These are phyloP conservation scores for Blastocystis sp. DNA, from an alignment of 352 stramenopile species.

Conservation along the genomic window DNA sequence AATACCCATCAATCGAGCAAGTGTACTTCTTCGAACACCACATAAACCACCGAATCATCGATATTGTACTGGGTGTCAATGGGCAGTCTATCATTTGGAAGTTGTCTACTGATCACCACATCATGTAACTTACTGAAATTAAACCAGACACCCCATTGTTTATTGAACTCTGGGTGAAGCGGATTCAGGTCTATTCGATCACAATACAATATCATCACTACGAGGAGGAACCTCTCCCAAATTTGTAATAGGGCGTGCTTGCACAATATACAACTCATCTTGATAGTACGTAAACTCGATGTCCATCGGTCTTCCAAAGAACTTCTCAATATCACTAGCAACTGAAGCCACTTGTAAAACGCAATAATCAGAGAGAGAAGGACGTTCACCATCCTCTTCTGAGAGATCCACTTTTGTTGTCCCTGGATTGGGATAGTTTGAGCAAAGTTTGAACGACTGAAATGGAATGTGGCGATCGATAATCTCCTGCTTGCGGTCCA, in stretches of 20 bases:
- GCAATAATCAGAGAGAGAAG: background rate
- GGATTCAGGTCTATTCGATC: background rate
- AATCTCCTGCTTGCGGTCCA: background rate
- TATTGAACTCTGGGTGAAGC: background rate
- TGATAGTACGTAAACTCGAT: conserved; percentile 28
- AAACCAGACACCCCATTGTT: background rate
- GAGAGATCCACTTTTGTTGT: background rate
- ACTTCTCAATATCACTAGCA: background rate
- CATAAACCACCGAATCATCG: background rate
- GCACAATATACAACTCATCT: background rate
- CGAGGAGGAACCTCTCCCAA: background rate
- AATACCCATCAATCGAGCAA: background rate
- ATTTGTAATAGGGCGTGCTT: conserved; percentile 8
- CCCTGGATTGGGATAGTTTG: background rate
- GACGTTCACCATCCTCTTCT: background rate
- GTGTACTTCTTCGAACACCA: background rate
- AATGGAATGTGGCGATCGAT: background rate
- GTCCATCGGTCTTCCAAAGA: conserved; percentile 27
- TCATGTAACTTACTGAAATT: background rate
- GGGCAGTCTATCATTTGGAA: background rate
- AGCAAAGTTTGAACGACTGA: background rate
- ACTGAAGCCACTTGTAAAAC: background rate
- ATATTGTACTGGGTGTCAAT: background rate
- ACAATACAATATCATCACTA: background rate
- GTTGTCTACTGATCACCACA: background rate